phyloP scores from a whole-genome alignment of 805 yeast species.

The Millerozyma miso region DNA sequence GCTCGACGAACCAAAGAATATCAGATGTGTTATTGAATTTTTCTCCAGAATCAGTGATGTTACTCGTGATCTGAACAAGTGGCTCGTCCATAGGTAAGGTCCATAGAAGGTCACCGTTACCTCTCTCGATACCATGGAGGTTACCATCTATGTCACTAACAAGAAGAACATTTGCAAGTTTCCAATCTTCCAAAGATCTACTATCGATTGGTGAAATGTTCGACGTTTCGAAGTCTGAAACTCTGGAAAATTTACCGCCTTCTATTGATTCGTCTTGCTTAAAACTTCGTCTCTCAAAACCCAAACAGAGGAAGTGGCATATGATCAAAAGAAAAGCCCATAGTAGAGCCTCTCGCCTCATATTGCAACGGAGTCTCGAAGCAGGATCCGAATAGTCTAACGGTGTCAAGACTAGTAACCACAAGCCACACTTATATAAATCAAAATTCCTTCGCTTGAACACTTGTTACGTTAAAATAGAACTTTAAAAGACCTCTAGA shows the following conservation, averaged over 20 bases:
- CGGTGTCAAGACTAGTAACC: too few species aligned
- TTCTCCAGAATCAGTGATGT: slow-evolving; percentile 7
- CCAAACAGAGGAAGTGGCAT: too few species aligned
- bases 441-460: too few species aligned
- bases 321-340: too few species aligned
- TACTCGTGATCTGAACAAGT: slow-evolving; percentile 44
- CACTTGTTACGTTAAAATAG: too few species aligned
- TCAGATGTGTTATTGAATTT: slow-evolving; percentile 17
- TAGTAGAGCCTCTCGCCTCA: too few species aligned
- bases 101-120: slow-evolving; percentile 77
- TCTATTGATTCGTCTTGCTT: neutral
- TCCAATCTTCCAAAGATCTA: slow-evolving; percentile 43
- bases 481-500: too few species aligned
- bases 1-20: slow-evolving; percentile 84
- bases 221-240: slow-evolving; percentile 7
- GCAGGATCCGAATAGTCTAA: too few species aligned
- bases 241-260: neutral
- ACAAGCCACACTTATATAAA: too few species aligned
- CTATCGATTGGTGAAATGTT: slow-evolving; percentile 30
- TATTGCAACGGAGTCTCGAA: too few species aligned
- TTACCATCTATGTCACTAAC: slow-evolving; percentile 86
- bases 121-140: slow-evolving; percentile 72
- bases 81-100: slow-evolving; percentile 63
- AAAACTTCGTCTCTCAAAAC: neutral
- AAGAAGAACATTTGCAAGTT: slow-evolving; percentile 54